phyloP scores from a whole-genome alignment of 1,284 basidiomycete genomes.

The Sparassis latifolia region DNA sequence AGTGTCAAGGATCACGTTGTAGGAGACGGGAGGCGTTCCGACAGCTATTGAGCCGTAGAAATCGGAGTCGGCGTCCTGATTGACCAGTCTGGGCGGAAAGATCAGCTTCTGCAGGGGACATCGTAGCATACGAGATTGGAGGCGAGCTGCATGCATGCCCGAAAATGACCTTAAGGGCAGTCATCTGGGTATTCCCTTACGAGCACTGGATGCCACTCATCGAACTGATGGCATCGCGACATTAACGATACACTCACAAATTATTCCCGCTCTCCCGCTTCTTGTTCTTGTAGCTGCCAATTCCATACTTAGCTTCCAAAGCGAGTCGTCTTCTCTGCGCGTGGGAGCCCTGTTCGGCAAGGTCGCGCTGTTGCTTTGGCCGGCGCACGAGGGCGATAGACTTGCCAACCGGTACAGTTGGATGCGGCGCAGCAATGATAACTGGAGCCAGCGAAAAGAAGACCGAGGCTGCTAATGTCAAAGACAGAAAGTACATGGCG shows the following conservation, averaged over 20 bases:
- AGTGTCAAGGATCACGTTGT: constrained; percentile 44
- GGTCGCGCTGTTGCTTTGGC: constrained; percentile 5
- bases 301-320: constrained; percentile 23
- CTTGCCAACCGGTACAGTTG: constrained; percentile 7
- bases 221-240: too few relatives aligned
- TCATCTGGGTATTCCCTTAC: too few relatives aligned
- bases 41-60: constrained; percentile 37
- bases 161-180: too few relatives aligned
- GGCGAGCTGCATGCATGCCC: too few relatives aligned
- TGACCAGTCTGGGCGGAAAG: background rate
- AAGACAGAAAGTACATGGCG: constrained; percentile 16
- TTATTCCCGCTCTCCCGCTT: constrained; percentile 25
- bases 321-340: constrained; percentile 17
- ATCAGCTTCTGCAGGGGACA: constrained; percentile 9
- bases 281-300: constrained; percentile 6
- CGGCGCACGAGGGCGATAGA: constrained; percentile 19
- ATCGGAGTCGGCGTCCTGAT: constrained; percentile 11
- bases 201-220: too few relatives aligned
- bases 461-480: constrained; percentile 18
- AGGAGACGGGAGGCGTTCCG: constrained; percentile 32
- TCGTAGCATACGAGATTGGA: too few relatives aligned
- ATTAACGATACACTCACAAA: constrained; percentile 15
- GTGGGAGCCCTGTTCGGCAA: constrained; percentile 16
- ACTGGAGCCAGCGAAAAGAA: constrained; percentile 15
- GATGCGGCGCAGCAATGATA: constrained; percentile 18